Evolutionary conservation across 345 rosid genomes (phyloP).

Genomic region (Eucalyptus regnans): DNA sequence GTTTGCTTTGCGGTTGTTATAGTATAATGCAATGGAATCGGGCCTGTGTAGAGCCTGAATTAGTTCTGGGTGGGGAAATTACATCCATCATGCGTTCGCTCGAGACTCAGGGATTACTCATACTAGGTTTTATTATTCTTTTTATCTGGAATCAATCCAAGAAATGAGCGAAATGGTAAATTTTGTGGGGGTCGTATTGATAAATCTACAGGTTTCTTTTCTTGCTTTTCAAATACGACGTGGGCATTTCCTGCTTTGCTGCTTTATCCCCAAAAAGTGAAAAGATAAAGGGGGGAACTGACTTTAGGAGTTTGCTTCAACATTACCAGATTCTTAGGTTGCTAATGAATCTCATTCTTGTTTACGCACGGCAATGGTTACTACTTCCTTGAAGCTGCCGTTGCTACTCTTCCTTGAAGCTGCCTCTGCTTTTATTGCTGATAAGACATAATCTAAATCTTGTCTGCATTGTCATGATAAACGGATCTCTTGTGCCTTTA

Average conservation of each 20-base stretch:
- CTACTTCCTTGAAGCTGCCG: not conserved
- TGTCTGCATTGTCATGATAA: not conserved
- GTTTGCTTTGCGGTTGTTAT: not conserved
- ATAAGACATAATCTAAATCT: not conserved
- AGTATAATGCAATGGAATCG: not conserved
- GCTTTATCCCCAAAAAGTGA: not conserved
- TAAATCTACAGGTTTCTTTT: not conserved
- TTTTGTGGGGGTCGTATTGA: not conserved
- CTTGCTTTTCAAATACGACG: not conserved
- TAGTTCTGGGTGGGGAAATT: not conserved
- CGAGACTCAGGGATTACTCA: not conserved
- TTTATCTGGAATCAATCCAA: not conserved
- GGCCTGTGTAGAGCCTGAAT: not conserved
- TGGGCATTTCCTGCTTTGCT: not conserved
- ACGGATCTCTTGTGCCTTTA: not conserved
- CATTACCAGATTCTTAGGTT: not conserved
- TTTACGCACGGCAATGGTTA: not conserved
- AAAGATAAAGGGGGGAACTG: not conserved
- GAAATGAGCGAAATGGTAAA: not conserved
- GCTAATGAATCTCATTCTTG: not conserved
- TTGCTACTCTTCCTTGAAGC: not conserved
- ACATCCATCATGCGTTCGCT: not conserved
- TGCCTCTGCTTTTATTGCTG: not conserved
- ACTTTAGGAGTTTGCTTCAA: not conserved
- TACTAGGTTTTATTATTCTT: not conserved